A percentile compares a stretch with the other conserved stretches of the same genome.
Conservation (phyloP, 1,139 yeast genomes). For the Citeromyces siamensis region DNA sequence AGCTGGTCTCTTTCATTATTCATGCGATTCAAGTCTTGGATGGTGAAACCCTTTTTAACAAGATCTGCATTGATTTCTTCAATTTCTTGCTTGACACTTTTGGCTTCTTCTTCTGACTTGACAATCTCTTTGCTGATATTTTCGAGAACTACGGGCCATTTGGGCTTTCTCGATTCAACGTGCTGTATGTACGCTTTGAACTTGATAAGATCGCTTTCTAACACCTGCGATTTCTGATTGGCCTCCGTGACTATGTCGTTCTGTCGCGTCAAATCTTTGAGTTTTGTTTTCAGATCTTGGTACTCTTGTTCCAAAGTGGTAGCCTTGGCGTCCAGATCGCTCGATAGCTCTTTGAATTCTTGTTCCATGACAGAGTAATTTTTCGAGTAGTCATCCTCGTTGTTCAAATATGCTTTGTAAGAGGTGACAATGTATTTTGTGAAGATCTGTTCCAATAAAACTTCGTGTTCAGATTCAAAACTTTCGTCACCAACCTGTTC, state of each 20-base stretch:
- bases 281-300: slow-evolving; percentile 25
- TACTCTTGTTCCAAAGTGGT: slow-evolving; percentile 31
- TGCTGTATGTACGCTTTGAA: slow-evolving; percentile 60
- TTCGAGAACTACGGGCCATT: slow-evolving; percentile 48
- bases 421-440: slow-evolving; percentile 55
- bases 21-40: slow-evolving; percentile 50
- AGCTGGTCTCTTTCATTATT: slow-evolving; percentile 49
- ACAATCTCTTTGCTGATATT: slow-evolving; percentile 44
- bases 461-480: slow-evolving; percentile 2
- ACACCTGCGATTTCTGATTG: slow-evolving; percentile 38
- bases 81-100: slow-evolving; percentile 31
- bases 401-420: slow-evolving; percentile 54
- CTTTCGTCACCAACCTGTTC: slow-evolving; percentile 4
- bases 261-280: slow-evolving; percentile 21
- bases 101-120: slow-evolving; percentile 30
- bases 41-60: slow-evolving; percentile 41
- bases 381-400: slow-evolving; percentile 46
- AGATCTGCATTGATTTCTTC: slow-evolving; percentile 33
- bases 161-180: slow-evolving; percentile 49
- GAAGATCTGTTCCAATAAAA: slow-evolving; percentile 38
- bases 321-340: slow-evolving; percentile 25
- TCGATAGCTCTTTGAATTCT: slow-evolving; percentile 31
- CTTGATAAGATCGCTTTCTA: slow-evolving; percentile 61
- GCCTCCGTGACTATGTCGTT: slow-evolving; percentile 27
- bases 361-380: slow-evolving; percentile 42